Conservation (phyloP, 345 rosid species). For the Eucalyptus cloeziana region DNA sequence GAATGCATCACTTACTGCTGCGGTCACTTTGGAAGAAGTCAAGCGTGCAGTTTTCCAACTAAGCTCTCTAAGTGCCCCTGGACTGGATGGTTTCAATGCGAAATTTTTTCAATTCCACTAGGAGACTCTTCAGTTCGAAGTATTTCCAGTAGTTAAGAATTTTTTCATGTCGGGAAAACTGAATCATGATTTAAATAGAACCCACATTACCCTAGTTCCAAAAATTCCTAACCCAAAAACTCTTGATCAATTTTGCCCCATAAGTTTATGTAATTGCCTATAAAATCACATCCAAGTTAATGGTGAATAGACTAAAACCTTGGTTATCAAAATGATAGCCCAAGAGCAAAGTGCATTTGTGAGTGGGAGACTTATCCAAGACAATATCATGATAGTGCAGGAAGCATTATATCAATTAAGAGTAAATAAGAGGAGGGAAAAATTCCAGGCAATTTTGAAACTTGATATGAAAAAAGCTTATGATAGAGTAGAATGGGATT, state of each 20-base stretch:
- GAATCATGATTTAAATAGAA: too few relatives aligned
- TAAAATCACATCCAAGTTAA: too few relatives aligned
- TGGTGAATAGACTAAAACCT: not conserved
- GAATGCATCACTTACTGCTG: accelerated
- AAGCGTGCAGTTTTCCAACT: not conserved
- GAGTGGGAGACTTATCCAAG: not conserved
- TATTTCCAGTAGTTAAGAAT: too few relatives aligned
- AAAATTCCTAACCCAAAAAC: too few relatives aligned
- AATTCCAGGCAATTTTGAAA: accelerated
- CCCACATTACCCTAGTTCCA: accelerated
- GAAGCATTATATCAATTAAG: not conserved
- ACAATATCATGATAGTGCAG: not conserved
- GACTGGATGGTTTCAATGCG: accelerated
- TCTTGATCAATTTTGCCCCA: not conserved
- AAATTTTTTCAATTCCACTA: not conserved
- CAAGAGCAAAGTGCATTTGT: not conserved
- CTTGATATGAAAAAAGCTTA: not conserved
- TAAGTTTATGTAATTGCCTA: not conserved
- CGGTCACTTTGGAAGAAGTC: not conserved
- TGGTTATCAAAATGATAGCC: not conserved
- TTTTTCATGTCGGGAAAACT: too few relatives aligned
- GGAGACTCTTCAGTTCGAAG: not conserved
- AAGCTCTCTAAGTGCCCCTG: not conserved
- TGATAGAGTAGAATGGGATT: not conserved
- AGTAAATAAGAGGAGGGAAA: not conserved